Conservation (phyloP, 2,329 filamentous ascomycete species). For the Colletotrichum sp. region DNA sequence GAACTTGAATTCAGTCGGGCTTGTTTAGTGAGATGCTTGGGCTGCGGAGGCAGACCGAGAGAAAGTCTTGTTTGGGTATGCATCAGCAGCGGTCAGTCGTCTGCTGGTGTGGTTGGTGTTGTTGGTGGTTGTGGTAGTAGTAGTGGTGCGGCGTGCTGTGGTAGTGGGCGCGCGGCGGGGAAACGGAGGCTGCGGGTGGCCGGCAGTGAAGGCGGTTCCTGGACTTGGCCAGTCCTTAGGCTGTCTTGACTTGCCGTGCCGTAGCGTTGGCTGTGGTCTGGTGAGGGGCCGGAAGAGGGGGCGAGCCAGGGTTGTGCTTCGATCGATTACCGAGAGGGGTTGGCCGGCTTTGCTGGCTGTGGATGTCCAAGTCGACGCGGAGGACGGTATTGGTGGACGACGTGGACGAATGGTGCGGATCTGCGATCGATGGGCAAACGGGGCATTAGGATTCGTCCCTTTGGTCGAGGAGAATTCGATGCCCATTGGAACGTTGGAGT, state of each 20-base stretch:
- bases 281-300: conserved; percentile 9
- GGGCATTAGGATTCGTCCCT: not conserved
- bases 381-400: not conserved
- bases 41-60: not conserved
- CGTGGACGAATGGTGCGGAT: conserved; percentile 6
- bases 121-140: not conserved
- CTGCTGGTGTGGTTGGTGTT: not conserved
- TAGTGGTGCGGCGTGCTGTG: not conserved
- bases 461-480: not conserved
- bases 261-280: conserved; percentile 2
- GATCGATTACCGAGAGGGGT: conserved; percentile 13
- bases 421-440: not conserved
- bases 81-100: not conserved
- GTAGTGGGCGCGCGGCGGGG: not conserved
- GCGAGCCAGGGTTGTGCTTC: not conserved
- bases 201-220: conserved; percentile 2
- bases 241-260: conserved; percentile 10
- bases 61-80: not conserved
- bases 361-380: not conserved
- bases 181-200: not conserved
- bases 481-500: not conserved
- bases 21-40: not conserved
- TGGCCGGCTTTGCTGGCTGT: not conserved
- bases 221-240: not conserved
- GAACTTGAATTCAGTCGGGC: not conserved